phyloP scores from a whole-genome alignment of 495 filamentous ascomycete genomes.

The Talaromyces thailandensis region DNA sequence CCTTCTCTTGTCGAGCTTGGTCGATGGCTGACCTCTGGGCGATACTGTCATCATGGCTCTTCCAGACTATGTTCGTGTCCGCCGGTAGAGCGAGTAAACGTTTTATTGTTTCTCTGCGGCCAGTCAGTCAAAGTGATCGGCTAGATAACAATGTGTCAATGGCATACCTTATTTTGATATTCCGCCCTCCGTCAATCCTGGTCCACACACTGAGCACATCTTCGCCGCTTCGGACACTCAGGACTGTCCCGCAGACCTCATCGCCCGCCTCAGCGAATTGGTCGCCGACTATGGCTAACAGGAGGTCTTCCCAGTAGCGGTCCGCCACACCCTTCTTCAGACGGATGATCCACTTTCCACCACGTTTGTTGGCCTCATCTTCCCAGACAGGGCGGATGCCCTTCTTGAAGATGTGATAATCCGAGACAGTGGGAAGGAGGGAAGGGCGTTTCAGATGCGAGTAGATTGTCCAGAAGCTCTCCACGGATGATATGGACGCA shows the following conservation, averaged over 20 bases:
- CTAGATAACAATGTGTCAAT: neutral
- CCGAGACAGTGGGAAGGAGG: conserved; percentile 79
- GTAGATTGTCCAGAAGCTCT: conserved; percentile 92
- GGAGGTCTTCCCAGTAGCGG: conserved; percentile 94
- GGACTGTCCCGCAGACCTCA: conserved; percentile 87
- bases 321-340: conserved; percentile 95
- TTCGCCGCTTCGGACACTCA: conserved; percentile 91
- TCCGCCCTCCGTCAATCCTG: conserved; percentile 78
- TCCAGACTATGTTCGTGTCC: conserved; percentile 89
- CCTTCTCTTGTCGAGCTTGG: conserved; percentile 72
- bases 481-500: conserved; percentile 69
- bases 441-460: conserved; percentile 85
- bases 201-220: conserved; percentile 98
- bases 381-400: conserved; percentile 97
- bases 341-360: conserved; percentile 94
- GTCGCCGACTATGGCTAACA: conserved; percentile 85
- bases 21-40: conserved; percentile 74
- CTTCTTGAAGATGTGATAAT: conserved; percentile 97
- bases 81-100: conserved; percentile 73
- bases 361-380: conserved; percentile 90
- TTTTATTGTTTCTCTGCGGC: conserved; percentile 78
- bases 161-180: conserved; percentile 89
- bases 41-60: conserved; percentile 79
- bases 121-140: conserved; percentile 2
- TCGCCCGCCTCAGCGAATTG: conserved; percentile 92